These are phyloP conservation scores for Umbelopsis isabellina DNA, from an alignment of 192 early-diverging fungal species.

Conservation along the genomic window DNA sequence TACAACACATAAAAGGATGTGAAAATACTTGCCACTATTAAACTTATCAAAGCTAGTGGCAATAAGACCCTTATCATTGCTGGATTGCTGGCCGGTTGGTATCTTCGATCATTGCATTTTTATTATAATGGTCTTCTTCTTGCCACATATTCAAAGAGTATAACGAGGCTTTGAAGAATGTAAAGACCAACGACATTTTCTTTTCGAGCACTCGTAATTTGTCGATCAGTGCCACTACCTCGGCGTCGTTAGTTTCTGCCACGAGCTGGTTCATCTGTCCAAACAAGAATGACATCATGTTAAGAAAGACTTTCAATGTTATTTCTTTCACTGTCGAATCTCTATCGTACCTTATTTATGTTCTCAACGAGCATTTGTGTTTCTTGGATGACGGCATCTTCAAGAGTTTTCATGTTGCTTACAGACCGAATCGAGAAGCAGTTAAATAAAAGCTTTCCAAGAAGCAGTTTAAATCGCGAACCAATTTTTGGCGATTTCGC, in stretches of 20 bases:
- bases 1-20: too few species aligned
- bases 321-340: too few species aligned
- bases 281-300: not conserved
- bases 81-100: constrained; percentile 18
- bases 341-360: constrained; percentile 23
- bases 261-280: constrained; percentile 37
- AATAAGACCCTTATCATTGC: not conserved
- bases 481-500: not conserved
- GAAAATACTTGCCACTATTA: too few species aligned
- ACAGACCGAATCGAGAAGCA: not conserved
- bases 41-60: too few species aligned
- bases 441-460: not conserved
- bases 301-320: not conserved
- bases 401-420: constrained; percentile 21
- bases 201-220: constrained; percentile 43
- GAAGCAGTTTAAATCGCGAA: not conserved
- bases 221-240: constrained; percentile 36
- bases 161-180: constrained; percentile 44
- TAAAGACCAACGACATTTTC: constrained; percentile 42
- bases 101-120: constrained; percentile 10
- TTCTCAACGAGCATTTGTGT: constrained; percentile 23
- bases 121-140: not conserved
- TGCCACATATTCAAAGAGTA: constrained; percentile 36
- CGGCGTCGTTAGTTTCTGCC: constrained; percentile 31
- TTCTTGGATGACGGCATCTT: constrained; percentile 29